Evolutionary conservation across 768 basidiomycete genomes (phyloP), one percentile per base, ranked within the genome.

Genomic region (Rossbeevera mucosa): DNA sequence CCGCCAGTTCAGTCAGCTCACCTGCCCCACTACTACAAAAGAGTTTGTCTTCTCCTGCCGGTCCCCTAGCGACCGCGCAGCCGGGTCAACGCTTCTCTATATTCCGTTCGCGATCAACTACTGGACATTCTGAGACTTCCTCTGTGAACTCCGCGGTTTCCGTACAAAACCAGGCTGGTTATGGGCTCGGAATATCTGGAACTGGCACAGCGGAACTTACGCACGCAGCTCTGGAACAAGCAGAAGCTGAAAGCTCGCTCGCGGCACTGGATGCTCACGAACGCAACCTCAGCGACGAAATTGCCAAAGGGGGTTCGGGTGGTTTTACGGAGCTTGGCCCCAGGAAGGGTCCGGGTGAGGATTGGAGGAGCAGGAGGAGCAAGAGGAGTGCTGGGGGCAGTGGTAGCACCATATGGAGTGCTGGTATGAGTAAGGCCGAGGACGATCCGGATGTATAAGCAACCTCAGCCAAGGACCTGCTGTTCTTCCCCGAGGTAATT

Each of bases 321-420:
- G 89, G 90, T 14, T 92, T 90, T 67, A 93, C 92, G 1, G 91
- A 94, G 63, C 80, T 90, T 48, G 71, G 74, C 16, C 73, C 74
- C 30, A 74, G 80, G 44, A 73, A 74, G 47, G 67, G 66, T 40
- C 31, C 55, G 5, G 69, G 76, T 9, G 74, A 78, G 26, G 79
- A 84, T 52, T 76, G 86, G 63, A 77, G 83, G 55, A 81, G 81
- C 50, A 71, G 78, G 44, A 74, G 78, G 54, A 72, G 72, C 44
- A 74, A 57, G 51, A 60, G 58, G 29, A 85, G 83, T 55, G 77
- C 66, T 21, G 80, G 82, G 33, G 86, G 84, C 7, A 86, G 85
- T 56, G 80, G 81, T 31, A 88, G 87, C 67, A 92, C 90, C 1
- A 86, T 92, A 25, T 92, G 86, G 85, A 91, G 90, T 65, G 89